These are phyloP conservation scores for Isabelozyma heimii DNA, from an alignment of 805 yeast species.

Conservation along the genomic window DNA sequence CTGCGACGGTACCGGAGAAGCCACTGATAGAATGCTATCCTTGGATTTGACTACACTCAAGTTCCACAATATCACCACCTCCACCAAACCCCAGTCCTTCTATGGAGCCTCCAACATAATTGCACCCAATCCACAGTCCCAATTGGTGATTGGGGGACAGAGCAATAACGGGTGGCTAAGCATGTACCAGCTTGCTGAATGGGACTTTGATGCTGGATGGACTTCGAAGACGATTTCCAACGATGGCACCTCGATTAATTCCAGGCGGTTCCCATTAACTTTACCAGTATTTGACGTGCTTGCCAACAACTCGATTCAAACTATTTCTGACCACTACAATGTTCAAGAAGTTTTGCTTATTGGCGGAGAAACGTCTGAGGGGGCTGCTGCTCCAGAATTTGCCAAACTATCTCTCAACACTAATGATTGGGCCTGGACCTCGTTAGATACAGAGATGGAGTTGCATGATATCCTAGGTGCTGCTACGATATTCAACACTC, in stretches of 20 bases:
- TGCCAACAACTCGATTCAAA: constrained; percentile 15
- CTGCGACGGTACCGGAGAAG: constrained; percentile 17
- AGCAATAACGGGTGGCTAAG: constrained; percentile 65
- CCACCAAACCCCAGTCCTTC: constrained; percentile 56
- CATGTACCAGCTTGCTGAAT: constrained; percentile 69
- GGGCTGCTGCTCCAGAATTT: constrained; percentile 41
- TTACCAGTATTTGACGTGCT: constrained; percentile 49
- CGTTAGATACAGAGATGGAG: constrained; percentile 8
- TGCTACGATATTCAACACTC: constrained; percentile 48
- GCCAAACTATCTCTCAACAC: constrained; percentile 34
- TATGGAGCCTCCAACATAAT: constrained; percentile 48
- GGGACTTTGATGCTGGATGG: constrained; percentile 71
- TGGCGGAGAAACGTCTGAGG: constrained; percentile 53
- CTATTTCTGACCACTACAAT: constrained; percentile 29
- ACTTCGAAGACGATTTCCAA: constrained; percentile 41
- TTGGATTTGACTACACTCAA: constrained; percentile 33
- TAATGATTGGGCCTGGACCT: constrained; percentile 40
- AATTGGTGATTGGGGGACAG: constrained; percentile 64
- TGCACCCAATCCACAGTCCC: constrained; percentile 45
- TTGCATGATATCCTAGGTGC: constrained; percentile 44
- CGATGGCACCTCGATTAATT: constrained; percentile 38
- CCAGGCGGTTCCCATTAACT: constrained; percentile 52
- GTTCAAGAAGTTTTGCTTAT: constrained; percentile 48
- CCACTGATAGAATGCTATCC: constrained; percentile 44
- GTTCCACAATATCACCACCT: constrained; percentile 40